Conservation (phyloP, 2,329 filamentous ascomycete genomes). For the Penicillium italicum region DNA sequence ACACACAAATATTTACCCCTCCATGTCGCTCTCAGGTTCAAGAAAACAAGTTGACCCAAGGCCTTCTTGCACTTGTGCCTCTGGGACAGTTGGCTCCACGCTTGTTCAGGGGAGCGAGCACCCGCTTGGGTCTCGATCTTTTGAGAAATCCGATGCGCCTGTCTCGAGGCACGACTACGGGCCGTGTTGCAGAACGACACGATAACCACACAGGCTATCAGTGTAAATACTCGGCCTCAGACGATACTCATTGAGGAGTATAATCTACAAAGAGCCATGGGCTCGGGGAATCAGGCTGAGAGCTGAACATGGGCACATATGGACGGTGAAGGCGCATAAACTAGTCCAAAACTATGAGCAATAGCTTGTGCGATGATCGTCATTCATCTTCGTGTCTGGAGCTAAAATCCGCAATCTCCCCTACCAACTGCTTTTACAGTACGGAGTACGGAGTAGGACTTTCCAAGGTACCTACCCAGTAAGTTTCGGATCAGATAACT, state of each 20-base stretch:
- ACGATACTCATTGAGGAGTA: not conserved
- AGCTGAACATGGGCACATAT: no score
- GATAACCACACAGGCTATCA: not conserved
- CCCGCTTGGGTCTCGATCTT: not conserved
- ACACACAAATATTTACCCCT: no score
- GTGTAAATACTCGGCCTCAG: not conserved
- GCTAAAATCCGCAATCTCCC: no score
- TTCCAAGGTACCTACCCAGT: not conserved
- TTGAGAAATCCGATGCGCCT: not conserved
- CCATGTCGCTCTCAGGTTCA: no score
- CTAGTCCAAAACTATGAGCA: no score
- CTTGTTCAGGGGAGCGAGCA: not conserved
- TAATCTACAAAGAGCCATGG: not conserved
- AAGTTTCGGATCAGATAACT: slow-evolving; percentile 8
- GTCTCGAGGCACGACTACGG: not conserved
- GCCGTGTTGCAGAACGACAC: not conserved
- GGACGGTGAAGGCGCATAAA: no score
- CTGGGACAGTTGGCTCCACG: not conserved
- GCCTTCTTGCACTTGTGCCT: not conserved
- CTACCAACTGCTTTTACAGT: no score
- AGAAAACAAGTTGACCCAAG: no score
- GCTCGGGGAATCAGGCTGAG: not conserved
- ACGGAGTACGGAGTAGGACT: no score
- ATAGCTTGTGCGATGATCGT: no score
- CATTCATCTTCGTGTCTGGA: no score